Base-by-base conservation (phyloP, 2,329 filamentous ascomycete genomes). In the Colletotrichum siamense region DNA sequence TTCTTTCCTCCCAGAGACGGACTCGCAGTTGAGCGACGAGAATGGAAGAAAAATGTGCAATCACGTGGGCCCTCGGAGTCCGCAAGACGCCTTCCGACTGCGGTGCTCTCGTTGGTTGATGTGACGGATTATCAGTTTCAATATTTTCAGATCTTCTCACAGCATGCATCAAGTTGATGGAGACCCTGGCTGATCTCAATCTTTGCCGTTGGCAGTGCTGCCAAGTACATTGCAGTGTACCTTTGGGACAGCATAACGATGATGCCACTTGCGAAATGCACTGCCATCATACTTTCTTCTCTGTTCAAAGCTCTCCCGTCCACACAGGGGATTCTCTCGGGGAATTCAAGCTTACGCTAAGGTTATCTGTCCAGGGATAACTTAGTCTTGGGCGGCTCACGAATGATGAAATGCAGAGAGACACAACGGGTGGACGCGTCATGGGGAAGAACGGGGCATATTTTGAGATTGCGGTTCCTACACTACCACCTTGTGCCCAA, bases 401-500 rank as follows among this genome's bases (percentile, higher is more conserved):
- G 28, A 30, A 16, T 63, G 28, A 32, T 34, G 32, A 15, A 61
- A 69, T 34, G 71, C 71, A 73, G 16, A 32, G 62, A 75, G 10
- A 52, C 52, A 75, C 34, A 13, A 5, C 22, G n/a, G 34, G 24
- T 66, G 49, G 63, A 73, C 69, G 64, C 69, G 63, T 76, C 73
- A 76, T 76, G 32, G 69, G 49, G 61, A 18, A 72, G 26, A 75
- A 57, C 10, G 64, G 55, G 32, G 63, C 69, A 34, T 68, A 63
- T 68, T 68, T 36, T 55, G 64, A 74, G 59, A 76, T 74, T 76
- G 49, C 63, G 24, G 32, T 73, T 66, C 57, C 63, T 63, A 67
- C 73, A 68, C 73, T 73, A 64, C 70, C 70, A 69, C 74, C 18
- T 32, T 65, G 16, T 36, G 59, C 59, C 70, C 28, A 52, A 65